phyloP scores from a whole-genome alignment of 352 stramenopile species.

The Phytophthora aleatoria region DNA sequence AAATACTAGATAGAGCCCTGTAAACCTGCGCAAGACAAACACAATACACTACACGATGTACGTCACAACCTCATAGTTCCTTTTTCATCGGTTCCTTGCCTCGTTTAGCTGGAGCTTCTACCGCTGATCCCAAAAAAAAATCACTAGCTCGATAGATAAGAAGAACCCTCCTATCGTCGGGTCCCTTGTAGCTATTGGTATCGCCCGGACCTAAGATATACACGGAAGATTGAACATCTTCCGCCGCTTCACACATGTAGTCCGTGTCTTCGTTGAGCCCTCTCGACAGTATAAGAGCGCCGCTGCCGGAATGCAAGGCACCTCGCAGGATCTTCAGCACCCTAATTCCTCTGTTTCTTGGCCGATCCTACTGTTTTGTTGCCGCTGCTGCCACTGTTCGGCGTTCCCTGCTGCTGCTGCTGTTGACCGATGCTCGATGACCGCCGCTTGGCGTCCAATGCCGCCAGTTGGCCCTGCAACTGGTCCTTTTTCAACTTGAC shows the following conservation, averaged over 20 bases:
- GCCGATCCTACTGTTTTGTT: slow-evolving; percentile 52
- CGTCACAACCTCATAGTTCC: slow-evolving; percentile 11
- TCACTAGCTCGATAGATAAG: slow-evolving; percentile 15
- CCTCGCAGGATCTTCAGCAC: slow-evolving; percentile 6
- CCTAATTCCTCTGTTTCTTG: slow-evolving; percentile 72
- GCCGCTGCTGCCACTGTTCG: slow-evolving; percentile 41
- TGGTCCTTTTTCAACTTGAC: slow-evolving; percentile 92
- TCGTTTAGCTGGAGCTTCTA: slow-evolving; percentile 29
- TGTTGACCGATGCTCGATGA: slow-evolving; percentile 42
- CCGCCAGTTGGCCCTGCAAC: slow-evolving; percentile 80
- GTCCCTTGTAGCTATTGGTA: slow-evolving; percentile 4
- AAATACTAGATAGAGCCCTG: slow-evolving; percentile 71
- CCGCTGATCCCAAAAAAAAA: slow-evolving; percentile 13
- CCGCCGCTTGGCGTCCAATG: slow-evolving; percentile 80
- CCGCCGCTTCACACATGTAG: slow-evolving; percentile 13
- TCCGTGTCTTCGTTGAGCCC: background rate
- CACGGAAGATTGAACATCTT: slow-evolving; percentile 23
- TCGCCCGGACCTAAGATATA: slow-evolving; percentile 21
- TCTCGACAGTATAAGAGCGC: slow-evolving; percentile 12
- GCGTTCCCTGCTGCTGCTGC: slow-evolving; percentile 33
- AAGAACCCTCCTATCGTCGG: slow-evolving; percentile 14
- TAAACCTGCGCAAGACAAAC: slow-evolving; percentile 24
- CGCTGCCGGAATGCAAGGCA: slow-evolving; percentile 16
- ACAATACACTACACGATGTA: slow-evolving; percentile 34
- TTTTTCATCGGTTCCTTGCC: slow-evolving; percentile 32